Base-by-base conservation (phyloP, 2,329 filamentous ascomycete species). In the Colletotrichum lupini region DNA sequence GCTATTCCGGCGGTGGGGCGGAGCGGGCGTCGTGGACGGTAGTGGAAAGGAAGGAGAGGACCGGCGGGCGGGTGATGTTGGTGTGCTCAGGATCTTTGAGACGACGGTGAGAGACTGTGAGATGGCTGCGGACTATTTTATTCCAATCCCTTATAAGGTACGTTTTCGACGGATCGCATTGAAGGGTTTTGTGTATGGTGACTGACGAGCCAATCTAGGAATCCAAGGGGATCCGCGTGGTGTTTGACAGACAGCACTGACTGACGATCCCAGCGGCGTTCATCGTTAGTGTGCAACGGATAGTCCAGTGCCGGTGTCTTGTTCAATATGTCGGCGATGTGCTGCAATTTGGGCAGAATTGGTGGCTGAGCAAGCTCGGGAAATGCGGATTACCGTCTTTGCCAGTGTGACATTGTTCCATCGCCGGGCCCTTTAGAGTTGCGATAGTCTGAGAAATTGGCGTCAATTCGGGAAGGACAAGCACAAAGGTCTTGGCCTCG, bases 111-210 rank as follows among this genome's bases (percentile, higher is more conserved):
- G 77, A 61, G 82, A 83, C 67, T 81, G 79, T 42, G 78, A 82
- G 75, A 79, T 82, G 78, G 81, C 81, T 19, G 78, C 80, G 26
- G 82, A 84, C 66, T 83, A 80, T 67, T 83, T 83, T 30, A 81
- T 84, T 70, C 82, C 82, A 8, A 80, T 83, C 19, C 81, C 82
- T 24, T 82, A 80, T 76, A 82, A 82, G 79, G 80, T 80, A 55
- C 12, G 77, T 35, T 67, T 24, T 2, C 49, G 22, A 32, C 5
- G 5, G 32, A 42, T 22, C 8, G 42, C 42, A 49, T 7, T 42
- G 14, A 19, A 24, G 35, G 24, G 11, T 12, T 42, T 6, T 28
- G 30, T 22, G 22, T 42, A 19, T n/a, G 30, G 62, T 5, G 32
- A 30, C 22, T 26, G 53, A 56, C 42, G 42, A 16, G 11, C 62